Base-by-base conservation (phyloP, 169 alveolate genomes). In the Plasmodium vinckei region DNA sequence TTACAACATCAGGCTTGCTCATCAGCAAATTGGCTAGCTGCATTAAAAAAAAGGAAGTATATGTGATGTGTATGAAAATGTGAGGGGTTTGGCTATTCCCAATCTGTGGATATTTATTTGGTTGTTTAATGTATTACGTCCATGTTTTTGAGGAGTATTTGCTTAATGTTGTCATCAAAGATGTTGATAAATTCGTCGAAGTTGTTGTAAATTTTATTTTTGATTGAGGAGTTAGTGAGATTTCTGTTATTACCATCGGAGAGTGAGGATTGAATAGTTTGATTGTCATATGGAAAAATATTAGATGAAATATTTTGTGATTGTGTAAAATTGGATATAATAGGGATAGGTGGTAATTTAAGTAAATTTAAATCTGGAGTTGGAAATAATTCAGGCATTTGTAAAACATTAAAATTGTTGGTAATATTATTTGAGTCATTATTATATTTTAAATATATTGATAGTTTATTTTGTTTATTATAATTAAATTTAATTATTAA, bases 1-100 rank as follows among this genome's bases (percentile, higher is more conserved):
- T 33, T 27, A 82, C 90, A 25, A 82, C 86, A 39, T 82, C 82
- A 1, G 90, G 90, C 42, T 82, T 82, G 61, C 59, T 82, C 90
- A 82, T 82, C 53, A 82, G 49, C 15, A 82, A 82, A 23, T 82
- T 65, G 42, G 84, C 84, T 46, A 82, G 72, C 90, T 82, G 67
- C 53, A 13, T 54, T 13, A 25, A 71, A 60, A 21, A 7, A 59
- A 46, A 60, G 25, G 3, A 13, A 51, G 7, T 4, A 6, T 6
- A 15, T 6, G 59, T 7, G 10, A 12, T n/a, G 59, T 12, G 19
- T 5, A 15, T n/a, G 6, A 13, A 47, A 49, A 27, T 27, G 39
- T 27, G 5, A 1, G 39, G 1, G 0, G 5, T 27, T 27, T 0
- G 39, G 39, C 4, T 27, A 27, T 27, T 27, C 39, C 39, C 39